Conservation (phyloP, 768 basidiomycete genomes). For the Boletus fagicola region DNA sequence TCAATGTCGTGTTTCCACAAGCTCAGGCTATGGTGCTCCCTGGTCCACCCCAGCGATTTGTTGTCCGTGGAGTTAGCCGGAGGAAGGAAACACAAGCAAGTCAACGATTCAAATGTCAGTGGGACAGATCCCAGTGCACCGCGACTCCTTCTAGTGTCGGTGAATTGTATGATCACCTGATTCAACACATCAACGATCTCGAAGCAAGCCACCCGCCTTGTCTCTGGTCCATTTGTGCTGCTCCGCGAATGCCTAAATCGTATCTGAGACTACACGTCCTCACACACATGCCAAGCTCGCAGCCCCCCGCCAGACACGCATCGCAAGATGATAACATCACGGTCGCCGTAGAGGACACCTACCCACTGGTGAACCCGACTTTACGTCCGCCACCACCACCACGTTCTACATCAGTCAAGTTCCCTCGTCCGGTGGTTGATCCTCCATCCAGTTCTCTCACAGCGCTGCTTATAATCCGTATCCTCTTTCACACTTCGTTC, state of each 20-base stretch:
- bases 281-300: slow-evolving; percentile 68
- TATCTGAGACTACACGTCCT: slow-evolving; percentile 65
- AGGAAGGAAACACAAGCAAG: slow-evolving; percentile 54
- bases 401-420: slow-evolving; percentile 59
- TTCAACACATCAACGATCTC: slow-evolving; percentile 50
- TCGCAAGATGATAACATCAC: slow-evolving; percentile 75
- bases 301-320: slow-evolving; percentile 56
- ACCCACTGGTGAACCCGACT: slow-evolving; percentile 64
- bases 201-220: slow-evolving; percentile 54
- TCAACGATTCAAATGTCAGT: slow-evolving; percentile 74
- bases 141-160: slow-evolving; percentile 48
- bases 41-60: slow-evolving; percentile 70
- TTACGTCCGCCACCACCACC: slow-evolving; percentile 67
- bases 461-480: slow-evolving; percentile 77
- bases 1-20: slow-evolving; percentile 78
- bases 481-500: slow-evolving; percentile 79
- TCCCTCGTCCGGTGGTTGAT: slow-evolving; percentile 56
- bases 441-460: slow-evolving; percentile 75
- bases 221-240: slow-evolving; percentile 69
- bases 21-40: slow-evolving; percentile 85
- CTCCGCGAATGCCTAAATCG: slow-evolving; percentile 44
- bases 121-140: slow-evolving; percentile 63
- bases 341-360: slow-evolving; percentile 54
- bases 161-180: slow-evolving; percentile 73
- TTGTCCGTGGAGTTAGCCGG: slow-evolving; percentile 83